These are phyloP conservation scores for Pontederia crassipes DNA, from an alignment of 176 grass and related monocot genomes.

Conservation along the genomic window DNA sequence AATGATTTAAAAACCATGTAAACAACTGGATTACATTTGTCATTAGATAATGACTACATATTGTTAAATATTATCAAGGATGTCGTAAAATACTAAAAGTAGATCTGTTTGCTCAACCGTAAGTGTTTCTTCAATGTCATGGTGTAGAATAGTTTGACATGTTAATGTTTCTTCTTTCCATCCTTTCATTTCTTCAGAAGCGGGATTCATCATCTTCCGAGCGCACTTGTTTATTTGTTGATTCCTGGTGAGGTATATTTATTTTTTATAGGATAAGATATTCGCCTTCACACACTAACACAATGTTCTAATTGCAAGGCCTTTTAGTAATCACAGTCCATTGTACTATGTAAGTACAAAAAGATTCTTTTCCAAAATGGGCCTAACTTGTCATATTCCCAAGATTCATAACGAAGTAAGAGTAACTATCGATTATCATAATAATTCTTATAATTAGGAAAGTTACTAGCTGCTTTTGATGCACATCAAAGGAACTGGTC, in stretches of 20 bases:
- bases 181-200: constrained; percentile 55
- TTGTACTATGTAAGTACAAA: constrained; percentile 79
- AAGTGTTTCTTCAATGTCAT: too few relatives aligned
- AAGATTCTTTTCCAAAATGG: constrained; percentile 80
- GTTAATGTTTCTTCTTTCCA: not conserved
- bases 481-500: too few relatives aligned
- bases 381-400: constrained; percentile 81
- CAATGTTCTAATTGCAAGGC: constrained; percentile 32
- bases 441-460: too few relatives aligned
- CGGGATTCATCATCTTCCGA: constrained; percentile 54
- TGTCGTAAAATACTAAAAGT: too few relatives aligned
- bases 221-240: constrained; percentile 80
- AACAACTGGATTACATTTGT: too few relatives aligned
- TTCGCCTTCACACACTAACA: not conserved
- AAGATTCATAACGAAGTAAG: constrained; percentile 90
- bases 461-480: too few relatives aligned
- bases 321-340: constrained; percentile 94
- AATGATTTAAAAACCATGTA: too few relatives aligned
- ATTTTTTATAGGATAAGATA: not conserved
- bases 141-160: too few relatives aligned
- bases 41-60: too few relatives aligned
- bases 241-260: constrained; percentile 59
- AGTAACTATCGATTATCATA: not conserved
- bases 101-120: not conserved
- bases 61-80: too few relatives aligned